A percentile compares a stretch with the other conserved stretches of the same genome.
Evolutionary conservation across 805 yeast genomes (phyloP).

Genomic region (Candida ascalaphidarum): DNA sequence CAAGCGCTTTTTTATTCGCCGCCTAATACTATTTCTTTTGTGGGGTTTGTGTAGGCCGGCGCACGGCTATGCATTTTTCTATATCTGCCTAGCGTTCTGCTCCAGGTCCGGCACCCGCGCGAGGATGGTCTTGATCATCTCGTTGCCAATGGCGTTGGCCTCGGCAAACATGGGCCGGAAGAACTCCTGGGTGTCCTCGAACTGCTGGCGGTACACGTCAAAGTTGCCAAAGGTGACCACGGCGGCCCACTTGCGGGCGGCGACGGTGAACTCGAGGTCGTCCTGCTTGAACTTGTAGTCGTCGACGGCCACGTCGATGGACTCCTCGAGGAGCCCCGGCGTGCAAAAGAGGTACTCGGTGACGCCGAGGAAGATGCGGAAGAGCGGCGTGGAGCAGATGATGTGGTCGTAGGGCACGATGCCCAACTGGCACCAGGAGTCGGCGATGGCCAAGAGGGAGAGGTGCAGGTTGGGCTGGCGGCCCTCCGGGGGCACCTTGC

Average conservation of each 20-base stretch:
- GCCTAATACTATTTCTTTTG: too few relatives aligned
- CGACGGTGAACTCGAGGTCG: constrained; percentile 86
- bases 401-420: constrained; percentile 95
- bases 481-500: constrained; percentile 60
- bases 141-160: constrained; percentile 84
- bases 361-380: constrained; percentile 89
- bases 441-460: constrained; percentile 83
- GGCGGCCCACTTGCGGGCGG: constrained; percentile 84
- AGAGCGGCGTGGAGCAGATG: constrained; percentile 89
- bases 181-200: constrained; percentile 74
- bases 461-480: constrained; percentile 81
- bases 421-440: constrained; percentile 80
- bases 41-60: too few relatives aligned
- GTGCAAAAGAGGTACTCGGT: constrained; percentile 85
- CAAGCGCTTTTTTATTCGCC: too few relatives aligned
- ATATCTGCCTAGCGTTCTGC: neutral
- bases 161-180: constrained; percentile 83
- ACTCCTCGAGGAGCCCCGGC: constrained; percentile 73
- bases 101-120: constrained; percentile 29
- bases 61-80: too few relatives aligned
- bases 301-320: constrained; percentile 61
- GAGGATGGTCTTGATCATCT: constrained; percentile 80
- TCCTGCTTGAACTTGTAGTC: constrained; percentile 73
- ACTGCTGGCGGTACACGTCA: constrained; percentile 58
- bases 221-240: constrained; percentile 72